Base-by-base conservation (phyloP, 2,329 filamentous ascomycete genomes). In the Penicillium concentricum region DNA sequence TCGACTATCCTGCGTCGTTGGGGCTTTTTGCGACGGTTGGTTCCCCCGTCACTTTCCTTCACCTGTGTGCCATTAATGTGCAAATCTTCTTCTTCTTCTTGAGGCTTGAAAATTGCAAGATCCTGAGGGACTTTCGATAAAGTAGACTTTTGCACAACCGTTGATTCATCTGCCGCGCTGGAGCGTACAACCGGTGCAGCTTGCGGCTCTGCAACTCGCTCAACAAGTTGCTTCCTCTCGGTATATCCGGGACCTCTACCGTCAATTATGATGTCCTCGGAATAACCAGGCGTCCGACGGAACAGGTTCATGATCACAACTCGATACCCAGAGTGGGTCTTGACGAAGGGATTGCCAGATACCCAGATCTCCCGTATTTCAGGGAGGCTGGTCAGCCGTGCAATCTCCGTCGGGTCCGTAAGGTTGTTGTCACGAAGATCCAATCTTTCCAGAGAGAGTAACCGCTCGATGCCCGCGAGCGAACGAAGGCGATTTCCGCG, bases 261-360 rank as follows among this genome's bases (percentile, higher is more conserved):
- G 72, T 99, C 94, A 65, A 99, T 93, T 44, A 91, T 81, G 58
- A 97, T 87, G 69, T 99, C 94, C 63, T 96, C 90, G 0, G 87
- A 89, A 69, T 94, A 96, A 5, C 94, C 94, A 12, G 93, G 91
- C 0, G 91, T 92, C 57, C 86, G 87, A 61, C 94, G 86, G 81
- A 99, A 99, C 2, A 97, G 81, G 68, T 97, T 99, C 85, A 99
- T 97, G 61, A 97, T 95, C 20, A 87, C 90, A 62, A 96, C 82
- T 47, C 94, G 87, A 71, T 96, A 96, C 65, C 89, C 87, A 57
- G 87, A 83, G 71, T 97, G 91, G 1, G 91, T 92, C 65, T 90
- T 91, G 42, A 89, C 90, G 68, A 97, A 97, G 0, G 92, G 91
- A 67, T 99, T 99, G 22, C 91, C 91, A 59, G 89, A 85, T 16